phyloP scores from a whole-genome alignment of 2,329 filamentous ascomycete genomes.

The Eutypa lata region DNA sequence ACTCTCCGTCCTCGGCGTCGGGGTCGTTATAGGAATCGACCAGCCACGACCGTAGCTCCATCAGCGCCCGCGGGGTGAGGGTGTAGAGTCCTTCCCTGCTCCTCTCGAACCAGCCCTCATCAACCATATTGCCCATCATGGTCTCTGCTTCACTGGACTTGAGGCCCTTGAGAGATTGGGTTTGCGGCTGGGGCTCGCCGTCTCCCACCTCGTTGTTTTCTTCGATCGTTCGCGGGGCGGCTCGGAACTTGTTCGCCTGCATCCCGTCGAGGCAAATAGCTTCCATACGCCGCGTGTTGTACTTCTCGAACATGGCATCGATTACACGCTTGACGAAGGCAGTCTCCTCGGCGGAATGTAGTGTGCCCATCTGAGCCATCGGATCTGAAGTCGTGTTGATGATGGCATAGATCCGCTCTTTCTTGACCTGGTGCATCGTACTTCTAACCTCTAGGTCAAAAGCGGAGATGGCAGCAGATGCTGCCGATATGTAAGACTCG shows the following conservation, averaged over 20 bases:
- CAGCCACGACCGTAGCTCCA: slow-evolving; percentile 84
- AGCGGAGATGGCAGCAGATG: slow-evolving; percentile 69
- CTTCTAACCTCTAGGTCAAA: slow-evolving; percentile 88
- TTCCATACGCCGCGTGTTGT: slow-evolving; percentile 78
- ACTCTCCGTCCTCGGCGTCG: slow-evolving; percentile 55
- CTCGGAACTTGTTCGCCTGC: slow-evolving; percentile 70
- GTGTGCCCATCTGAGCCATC: slow-evolving; percentile 82
- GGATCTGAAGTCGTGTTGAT: slow-evolving; percentile 86
- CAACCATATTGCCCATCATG: slow-evolving; percentile 66
- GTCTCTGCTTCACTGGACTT: slow-evolving; percentile 75
- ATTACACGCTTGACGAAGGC: slow-evolving; percentile 84
- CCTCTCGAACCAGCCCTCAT: slow-evolving; percentile 81
- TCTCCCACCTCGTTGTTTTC: slow-evolving; percentile 23
- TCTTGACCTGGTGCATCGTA: slow-evolving; percentile 64
- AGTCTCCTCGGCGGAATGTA: slow-evolving; percentile 77
- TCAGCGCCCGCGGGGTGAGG: slow-evolving; percentile 71
- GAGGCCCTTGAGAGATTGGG: slow-evolving; percentile 49
- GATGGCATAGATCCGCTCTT: slow-evolving; percentile 71
- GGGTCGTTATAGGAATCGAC: slow-evolving; percentile 85
- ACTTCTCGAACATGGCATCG: slow-evolving; percentile 86
- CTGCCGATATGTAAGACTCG: slow-evolving; percentile 62
- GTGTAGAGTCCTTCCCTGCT: slow-evolving; percentile 70
- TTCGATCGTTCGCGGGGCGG: slow-evolving; percentile 39
- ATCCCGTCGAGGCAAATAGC: slow-evolving; percentile 78
- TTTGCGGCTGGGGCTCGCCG: slow-evolving; percentile 28